A percentile compares a stretch with the other conserved stretches of the same genome.
These are phyloP conservation scores for Liquidambar formosana DNA, from an alignment of 164 flowering plant genomes.

Conservation along the genomic window DNA sequence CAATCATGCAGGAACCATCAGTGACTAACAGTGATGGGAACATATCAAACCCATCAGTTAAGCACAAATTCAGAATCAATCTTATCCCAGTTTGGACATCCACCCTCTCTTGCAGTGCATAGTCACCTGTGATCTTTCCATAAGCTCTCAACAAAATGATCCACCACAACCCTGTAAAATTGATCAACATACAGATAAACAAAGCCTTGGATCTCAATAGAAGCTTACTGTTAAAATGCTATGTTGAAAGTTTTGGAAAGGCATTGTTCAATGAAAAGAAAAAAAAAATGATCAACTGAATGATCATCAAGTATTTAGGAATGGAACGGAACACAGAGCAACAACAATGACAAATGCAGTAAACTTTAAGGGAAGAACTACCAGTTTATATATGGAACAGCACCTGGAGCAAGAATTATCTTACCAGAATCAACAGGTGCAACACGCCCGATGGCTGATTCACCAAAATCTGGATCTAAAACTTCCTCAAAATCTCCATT, in stretches of 20 bases:
- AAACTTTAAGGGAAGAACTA: neutral
- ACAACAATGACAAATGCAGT: neutral
- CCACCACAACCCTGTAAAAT: constrained; percentile 85
- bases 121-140: constrained; percentile 88
- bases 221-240: neutral
- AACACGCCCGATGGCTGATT: constrained; percentile 65
- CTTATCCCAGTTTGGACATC: constrained; percentile 92
- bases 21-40: constrained; percentile 88
- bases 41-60: constrained; percentile 94
- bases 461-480: constrained; percentile 65
- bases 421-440: constrained; percentile 69
- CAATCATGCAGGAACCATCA: constrained; percentile 98
- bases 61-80: constrained; percentile 70
- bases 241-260: neutral
- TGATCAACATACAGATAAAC: neutral
- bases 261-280: too few species aligned
- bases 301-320: neutral
- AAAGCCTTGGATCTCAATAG: neutral
- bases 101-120: constrained; percentile 82
- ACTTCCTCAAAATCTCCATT: constrained; percentile 41
- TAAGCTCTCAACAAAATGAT: constrained; percentile 90
- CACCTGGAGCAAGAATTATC: neutral
- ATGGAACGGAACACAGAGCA: neutral
- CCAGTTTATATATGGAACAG: neutral
- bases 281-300: too few species aligned